Conservation (phyloP, 441 rosid species). For the Aquilaria agallochum region DNA sequence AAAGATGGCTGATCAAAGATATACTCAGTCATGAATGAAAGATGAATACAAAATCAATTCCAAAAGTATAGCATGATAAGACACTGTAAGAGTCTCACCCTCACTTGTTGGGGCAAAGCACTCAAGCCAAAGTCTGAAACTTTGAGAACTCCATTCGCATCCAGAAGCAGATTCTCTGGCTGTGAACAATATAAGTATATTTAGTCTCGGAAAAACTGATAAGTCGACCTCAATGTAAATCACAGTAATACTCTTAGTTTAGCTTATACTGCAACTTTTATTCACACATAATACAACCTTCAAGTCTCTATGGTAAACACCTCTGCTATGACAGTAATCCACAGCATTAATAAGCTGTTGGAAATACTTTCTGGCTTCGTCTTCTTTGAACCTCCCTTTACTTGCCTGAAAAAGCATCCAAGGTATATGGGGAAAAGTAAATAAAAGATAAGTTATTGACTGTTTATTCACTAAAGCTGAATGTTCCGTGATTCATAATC, state of each 20-base stretch:
- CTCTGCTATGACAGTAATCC: constrained; percentile 95
- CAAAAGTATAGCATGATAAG: constrained; percentile 5
- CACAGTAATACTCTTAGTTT: too few relatives aligned
- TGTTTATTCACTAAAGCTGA: constrained; percentile 4
- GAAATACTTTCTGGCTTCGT: constrained; percentile 90
- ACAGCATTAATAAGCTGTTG: constrained; percentile 98
- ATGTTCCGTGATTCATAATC: neutral
- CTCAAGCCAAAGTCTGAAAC: constrained; percentile 98
- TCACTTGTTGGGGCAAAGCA: constrained; percentile 98
- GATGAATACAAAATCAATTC: neutral
- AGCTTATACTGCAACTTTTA: neutral
- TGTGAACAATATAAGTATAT: constrained; percentile 29
- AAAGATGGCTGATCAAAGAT: neutral
- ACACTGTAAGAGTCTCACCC: constrained; percentile 46
- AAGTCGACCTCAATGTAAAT: neutral
- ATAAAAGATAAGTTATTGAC: constrained; percentile 1
- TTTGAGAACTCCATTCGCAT: constrained; percentile 79
- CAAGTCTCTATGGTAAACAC: constrained; percentile 92
- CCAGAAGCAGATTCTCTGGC: constrained; percentile 96
- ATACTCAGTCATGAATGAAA: too few relatives aligned
- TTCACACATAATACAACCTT: constrained; percentile 45
- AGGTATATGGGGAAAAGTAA: constrained; percentile 9
- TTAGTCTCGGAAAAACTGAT: neutral
- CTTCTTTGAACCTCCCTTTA: constrained; percentile 90
- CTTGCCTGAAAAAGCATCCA: constrained; percentile 54